Evolutionary conservation across 2,329 filamentous ascomycete species (phyloP).

Genomic region (Magnaporthiopsis incrustans): DNA sequence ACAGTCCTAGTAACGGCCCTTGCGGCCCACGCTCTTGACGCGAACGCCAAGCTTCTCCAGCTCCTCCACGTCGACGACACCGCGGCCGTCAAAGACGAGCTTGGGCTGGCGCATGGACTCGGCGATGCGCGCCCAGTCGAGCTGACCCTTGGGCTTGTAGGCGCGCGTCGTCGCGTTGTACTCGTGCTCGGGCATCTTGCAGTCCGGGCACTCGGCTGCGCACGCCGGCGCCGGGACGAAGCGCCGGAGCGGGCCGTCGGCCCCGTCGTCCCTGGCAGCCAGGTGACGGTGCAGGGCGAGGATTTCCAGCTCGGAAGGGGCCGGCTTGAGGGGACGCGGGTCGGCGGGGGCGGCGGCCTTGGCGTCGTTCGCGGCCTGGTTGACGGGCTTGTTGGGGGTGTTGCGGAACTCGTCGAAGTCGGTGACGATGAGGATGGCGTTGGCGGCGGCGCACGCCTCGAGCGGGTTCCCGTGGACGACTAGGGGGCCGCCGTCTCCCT

Average conservation of each 20-base stretch:
- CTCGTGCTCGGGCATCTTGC: slow-evolving; percentile 18
- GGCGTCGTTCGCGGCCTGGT: slow-evolving; percentile 9
- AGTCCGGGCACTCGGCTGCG: slow-evolving; percentile 7
- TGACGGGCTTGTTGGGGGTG: background rate
- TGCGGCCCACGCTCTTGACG: slow-evolving; percentile 45
- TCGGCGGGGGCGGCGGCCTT: slow-evolving; percentile 24
- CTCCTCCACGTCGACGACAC: slow-evolving; percentile 39
- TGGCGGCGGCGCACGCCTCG: slow-evolving; percentile 38
- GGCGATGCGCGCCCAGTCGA: slow-evolving; percentile 45
- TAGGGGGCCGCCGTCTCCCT: slow-evolving; percentile 34
- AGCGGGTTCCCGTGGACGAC: slow-evolving; percentile 40
- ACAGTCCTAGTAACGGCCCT: slow-evolving; percentile 16
- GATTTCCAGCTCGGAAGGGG: slow-evolving; percentile 36
- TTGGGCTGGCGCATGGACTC: slow-evolving; percentile 42
- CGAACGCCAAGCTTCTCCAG: slow-evolving; percentile 42
- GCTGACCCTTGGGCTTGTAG: slow-evolving; percentile 36
- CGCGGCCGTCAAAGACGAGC: slow-evolving; percentile 51
- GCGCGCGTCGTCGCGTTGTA: slow-evolving; percentile 24
- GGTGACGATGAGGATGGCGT: slow-evolving; percentile 46
- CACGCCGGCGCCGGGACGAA: slow-evolving; percentile 38
- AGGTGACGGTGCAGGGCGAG: slow-evolving; percentile 37
- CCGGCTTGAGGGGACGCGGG: slow-evolving; percentile 34
- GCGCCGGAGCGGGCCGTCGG: slow-evolving; percentile 36
- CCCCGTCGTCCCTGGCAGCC: slow-evolving; percentile 13
- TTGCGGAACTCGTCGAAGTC: slow-evolving; percentile 47